A percentile compares a stretch with the other conserved stretches of the same genome.
Evolutionary conservation across 2,329 filamentous ascomycete genomes (phyloP).

Genomic region (Zymoseptoria ardabiliae): DNA sequence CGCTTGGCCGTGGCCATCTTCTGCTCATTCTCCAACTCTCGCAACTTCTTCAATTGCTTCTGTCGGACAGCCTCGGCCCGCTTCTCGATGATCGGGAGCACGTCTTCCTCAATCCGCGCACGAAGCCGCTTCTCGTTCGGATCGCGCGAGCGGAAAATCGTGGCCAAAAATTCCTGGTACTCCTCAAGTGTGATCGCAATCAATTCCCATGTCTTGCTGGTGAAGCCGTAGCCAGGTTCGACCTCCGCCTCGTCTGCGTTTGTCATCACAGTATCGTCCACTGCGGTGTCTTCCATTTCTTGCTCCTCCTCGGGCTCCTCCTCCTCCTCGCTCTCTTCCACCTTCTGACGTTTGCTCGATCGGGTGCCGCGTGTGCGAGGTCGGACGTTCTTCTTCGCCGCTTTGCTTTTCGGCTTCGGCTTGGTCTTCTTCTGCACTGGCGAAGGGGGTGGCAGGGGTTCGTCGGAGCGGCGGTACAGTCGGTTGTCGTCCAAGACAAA

Average conservation of each 20-base stretch:
- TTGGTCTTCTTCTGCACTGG: conserved; percentile 47
- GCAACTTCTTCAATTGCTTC: conserved; percentile 67
- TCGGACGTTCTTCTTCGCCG: conserved; percentile 49
- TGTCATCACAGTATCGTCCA: conserved; percentile 31
- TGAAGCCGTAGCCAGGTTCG: conserved; percentile 49
- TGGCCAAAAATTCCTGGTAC: conserved; percentile 62
- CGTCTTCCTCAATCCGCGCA: conserved; percentile 64
- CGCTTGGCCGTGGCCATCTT: conserved; percentile 91
- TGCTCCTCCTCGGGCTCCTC: conserved; percentile 39
- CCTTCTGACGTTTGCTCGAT: conserved; percentile 64
- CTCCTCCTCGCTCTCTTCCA: conserved; percentile 40
- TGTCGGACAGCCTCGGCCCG: conserved; percentile 61
- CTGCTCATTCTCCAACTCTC: conserved; percentile 71
- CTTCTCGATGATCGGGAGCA: conserved; percentile 77
- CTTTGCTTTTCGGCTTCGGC: conserved; percentile 51
- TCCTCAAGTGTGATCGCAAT: conserved; percentile 75
- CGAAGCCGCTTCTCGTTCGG: conserved; percentile 75
- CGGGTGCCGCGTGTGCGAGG: conserved; percentile 52
- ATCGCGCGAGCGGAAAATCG: conserved; percentile 69
- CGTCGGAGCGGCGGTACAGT: conserved; percentile 80
- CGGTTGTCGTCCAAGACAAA: conserved; percentile 91
- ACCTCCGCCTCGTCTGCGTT: conserved; percentile 29
- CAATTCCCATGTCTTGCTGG: conserved; percentile 82
- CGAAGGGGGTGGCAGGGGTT: conserved; percentile 51
- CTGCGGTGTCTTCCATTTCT: conserved; percentile 34